Evolutionary conservation across 75 land plant species (phyloP).

Genomic region (Adiantum capillusveneris): DNA sequence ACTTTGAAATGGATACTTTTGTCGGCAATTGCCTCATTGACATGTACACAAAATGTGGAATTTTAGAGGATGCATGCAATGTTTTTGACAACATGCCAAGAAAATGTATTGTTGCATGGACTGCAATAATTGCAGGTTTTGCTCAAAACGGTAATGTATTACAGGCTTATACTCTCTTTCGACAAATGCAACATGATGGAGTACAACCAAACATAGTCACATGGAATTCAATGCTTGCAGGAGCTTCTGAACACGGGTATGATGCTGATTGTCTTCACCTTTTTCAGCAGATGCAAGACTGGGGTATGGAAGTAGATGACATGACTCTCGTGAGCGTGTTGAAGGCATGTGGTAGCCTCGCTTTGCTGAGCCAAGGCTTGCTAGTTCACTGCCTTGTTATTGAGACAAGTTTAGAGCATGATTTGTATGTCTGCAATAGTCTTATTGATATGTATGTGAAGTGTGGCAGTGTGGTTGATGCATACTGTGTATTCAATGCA

Average conservation of each 20-base stretch:
- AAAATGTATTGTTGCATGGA: conserved; percentile 52
- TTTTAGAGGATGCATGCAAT: conserved; percentile 32
- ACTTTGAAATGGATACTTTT: conserved; percentile 22
- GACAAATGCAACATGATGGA: conserved; percentile 6
- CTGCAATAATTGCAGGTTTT: conserved; percentile 53
- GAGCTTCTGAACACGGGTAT: not conserved
- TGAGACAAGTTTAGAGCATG: conserved; percentile 32
- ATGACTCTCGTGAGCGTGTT: conserved; percentile 8
- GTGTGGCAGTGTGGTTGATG: conserved; percentile 38
- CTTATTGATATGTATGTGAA: conserved; percentile 49
- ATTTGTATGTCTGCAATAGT: conserved; percentile 29
- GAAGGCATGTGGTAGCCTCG: conserved; percentile 5
- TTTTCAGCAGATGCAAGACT: conserved; percentile 5
- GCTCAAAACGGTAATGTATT: conserved; percentile 11
- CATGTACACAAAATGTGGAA: conserved; percentile 49
- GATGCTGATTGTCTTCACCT: not conserved
- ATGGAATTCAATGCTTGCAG: conserved; percentile 9
- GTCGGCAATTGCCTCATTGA: conserved; percentile 38
- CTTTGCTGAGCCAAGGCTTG: conserved; percentile 3
- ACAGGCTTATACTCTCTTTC: not conserved
- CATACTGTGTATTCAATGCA: conserved; percentile 38
- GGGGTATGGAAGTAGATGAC: conserved; percentile 1
- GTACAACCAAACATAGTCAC: conserved; percentile 5
- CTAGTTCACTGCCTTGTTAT: conserved; percentile 35
- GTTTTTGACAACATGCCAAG: conserved; percentile 36